Conservation (phyloP, 140 eudicot species). For the Erigeron philadelphicus region DNA sequence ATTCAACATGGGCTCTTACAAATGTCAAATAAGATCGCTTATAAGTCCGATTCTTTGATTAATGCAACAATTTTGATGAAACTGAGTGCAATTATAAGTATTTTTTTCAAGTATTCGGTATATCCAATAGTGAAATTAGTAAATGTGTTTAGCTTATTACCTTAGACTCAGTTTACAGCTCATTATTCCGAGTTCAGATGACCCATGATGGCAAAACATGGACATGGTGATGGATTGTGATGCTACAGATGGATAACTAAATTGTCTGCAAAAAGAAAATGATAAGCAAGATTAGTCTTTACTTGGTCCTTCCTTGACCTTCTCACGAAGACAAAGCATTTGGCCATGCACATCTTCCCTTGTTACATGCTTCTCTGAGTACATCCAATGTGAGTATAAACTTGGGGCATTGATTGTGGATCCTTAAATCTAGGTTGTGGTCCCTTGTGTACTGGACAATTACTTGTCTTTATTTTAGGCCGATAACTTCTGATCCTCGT, state of each 20-base stretch:
- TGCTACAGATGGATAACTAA: background rate
- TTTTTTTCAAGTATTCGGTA: background rate
- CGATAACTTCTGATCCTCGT: too few relatives aligned
- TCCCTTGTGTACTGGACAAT: too few relatives aligned
- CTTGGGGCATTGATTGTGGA: too few relatives aligned
- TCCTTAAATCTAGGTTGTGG: too few relatives aligned
- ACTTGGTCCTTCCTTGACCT: slow-evolving; percentile 62
- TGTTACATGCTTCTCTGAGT: too few relatives aligned
- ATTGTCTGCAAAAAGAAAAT: background rate
- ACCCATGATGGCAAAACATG: slow-evolving; percentile 53
- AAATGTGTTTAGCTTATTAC: slow-evolving; percentile 17
- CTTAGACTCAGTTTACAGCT: slow-evolving; percentile 41
- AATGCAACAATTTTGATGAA: slow-evolving; percentile 16
- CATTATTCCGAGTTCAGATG: slow-evolving; percentile 41
- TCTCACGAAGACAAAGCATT: slow-evolving; percentile 58
- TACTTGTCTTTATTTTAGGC: too few relatives aligned
- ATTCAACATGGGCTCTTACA: slow-evolving; percentile 7
- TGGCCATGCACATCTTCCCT: slow-evolving; percentile 54
- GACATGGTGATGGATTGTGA: slow-evolving; percentile 10
- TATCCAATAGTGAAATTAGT: background rate
- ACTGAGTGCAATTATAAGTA: background rate
- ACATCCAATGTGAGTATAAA: too few relatives aligned
- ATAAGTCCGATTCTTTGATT: background rate
- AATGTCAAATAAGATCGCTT: too few relatives aligned
- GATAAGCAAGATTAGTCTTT: background rate